Evolutionary conservation across 2,329 filamentous ascomycete species (phyloP).

Genomic region (Talaromyces sp.): DNA sequence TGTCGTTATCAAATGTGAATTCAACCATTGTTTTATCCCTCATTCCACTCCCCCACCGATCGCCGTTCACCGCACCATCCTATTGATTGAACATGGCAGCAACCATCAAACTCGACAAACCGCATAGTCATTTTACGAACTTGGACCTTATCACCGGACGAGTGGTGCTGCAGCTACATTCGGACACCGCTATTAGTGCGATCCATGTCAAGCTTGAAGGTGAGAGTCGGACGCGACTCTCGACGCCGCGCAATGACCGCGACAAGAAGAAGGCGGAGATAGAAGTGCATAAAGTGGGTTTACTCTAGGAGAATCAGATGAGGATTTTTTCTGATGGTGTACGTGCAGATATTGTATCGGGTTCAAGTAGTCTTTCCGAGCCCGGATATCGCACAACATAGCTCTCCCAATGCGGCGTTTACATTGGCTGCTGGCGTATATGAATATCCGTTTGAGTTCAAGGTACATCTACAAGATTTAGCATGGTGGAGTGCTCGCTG

Average conservation of each 20-base stretch:
- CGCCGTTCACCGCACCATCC: neutral
- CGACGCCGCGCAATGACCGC: conserved; percentile 40
- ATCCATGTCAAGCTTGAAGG: conserved; percentile 51
- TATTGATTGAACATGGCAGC: conserved; percentile 39
- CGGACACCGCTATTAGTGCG: conserved; percentile 43
- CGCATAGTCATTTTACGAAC: conserved; percentile 47
- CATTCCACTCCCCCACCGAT: neutral
- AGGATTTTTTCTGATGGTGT: neutral
- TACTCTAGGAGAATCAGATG: neutral
- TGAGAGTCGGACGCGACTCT: conserved; percentile 47
- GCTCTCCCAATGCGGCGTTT: conserved; percentile 36
- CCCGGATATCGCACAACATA: conserved; percentile 39
- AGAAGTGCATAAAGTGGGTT: conserved; percentile 49
- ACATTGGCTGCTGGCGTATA: conserved; percentile 47
- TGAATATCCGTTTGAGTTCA: conserved; percentile 50
- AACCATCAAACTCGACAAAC: conserved; percentile 43
- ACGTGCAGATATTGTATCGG: conserved; percentile 47
- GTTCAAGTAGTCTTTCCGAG: conserved; percentile 47
- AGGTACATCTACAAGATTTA: conserved; percentile 31
- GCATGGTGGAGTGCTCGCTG: neutral
- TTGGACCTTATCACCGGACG: conserved; percentile 47
- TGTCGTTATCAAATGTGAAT: neutral
- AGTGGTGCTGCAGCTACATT: conserved; percentile 42
- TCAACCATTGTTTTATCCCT: neutral
- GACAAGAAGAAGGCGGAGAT: conserved; percentile 48